A percentile compares a stretch with the other conserved stretches of the same genome.
These are phyloP conservation scores for Schizosaccharomyces octosporus DNA, from an alignment of 805 yeast genomes.

Conservation along the genomic window DNA sequence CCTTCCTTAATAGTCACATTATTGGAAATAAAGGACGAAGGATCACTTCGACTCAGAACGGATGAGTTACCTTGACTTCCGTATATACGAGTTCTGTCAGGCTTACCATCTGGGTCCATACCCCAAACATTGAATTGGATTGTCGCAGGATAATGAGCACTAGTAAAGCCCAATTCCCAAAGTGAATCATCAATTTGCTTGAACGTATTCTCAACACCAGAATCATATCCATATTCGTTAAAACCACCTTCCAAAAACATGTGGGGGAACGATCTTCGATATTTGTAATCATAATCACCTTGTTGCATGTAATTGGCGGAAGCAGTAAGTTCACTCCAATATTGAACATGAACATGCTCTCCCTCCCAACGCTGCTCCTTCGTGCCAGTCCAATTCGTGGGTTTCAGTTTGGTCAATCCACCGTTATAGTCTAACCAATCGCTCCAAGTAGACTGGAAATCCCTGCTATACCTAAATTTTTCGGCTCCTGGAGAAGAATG, in stretches of 20 bases:
- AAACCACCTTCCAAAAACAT: not conserved
- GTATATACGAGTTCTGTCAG: not conserved
- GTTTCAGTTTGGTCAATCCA: not conserved
- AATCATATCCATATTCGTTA: slow-evolving; percentile 2
- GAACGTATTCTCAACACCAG: slow-evolving; percentile 1
- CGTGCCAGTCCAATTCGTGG: not conserved
- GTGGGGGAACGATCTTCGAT: not conserved
- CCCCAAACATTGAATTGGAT: slow-evolving; percentile 2
- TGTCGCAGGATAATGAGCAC: not conserved
- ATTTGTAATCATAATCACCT: not conserved
- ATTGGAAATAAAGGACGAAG: not conserved
- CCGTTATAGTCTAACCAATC: not conserved
- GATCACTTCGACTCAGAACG: not conserved
- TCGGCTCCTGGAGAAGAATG: slow-evolving; percentile 2
- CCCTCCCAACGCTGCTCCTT: not conserved
- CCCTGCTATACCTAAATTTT: slow-evolving; percentile 1
- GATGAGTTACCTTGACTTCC: not conserved
- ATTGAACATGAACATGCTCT: slow-evolving; percentile 1
- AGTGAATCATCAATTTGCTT: not conserved
- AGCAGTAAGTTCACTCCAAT: not conserved
- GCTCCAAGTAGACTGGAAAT: not conserved
- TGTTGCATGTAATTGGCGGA: slow-evolving; percentile 2
- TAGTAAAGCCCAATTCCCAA: not conserved
- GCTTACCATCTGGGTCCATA: not conserved
- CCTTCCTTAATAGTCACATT: not conserved